Evolutionary conservation across 768 basidiomycete genomes (phyloP).

Genomic region (Termitomyces sp.): DNA sequence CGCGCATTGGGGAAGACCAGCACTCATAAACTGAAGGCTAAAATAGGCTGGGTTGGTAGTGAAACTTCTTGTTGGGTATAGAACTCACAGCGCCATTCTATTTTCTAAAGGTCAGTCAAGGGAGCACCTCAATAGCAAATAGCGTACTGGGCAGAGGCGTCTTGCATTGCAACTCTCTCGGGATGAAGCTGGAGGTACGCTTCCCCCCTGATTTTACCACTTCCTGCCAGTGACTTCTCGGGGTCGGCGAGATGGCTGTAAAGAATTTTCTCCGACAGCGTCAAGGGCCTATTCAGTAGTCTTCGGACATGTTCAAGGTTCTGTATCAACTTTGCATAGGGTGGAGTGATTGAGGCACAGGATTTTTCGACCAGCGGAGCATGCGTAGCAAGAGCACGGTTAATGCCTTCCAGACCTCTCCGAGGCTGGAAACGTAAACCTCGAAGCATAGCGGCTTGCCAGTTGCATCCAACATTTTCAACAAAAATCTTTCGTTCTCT

Average conservation of each 20-base stretch:
- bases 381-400: constrained; percentile 33
- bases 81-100: constrained; percentile 78
- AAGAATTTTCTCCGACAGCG: constrained; percentile 96
- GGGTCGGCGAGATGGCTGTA: constrained; percentile 89
- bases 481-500: constrained; percentile 10
- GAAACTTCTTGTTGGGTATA: constrained; percentile 1
- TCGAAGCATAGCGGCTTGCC: constrained; percentile 21
- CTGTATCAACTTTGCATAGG: constrained; percentile 65
- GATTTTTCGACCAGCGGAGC: constrained; percentile 33
- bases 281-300: constrained; percentile 74
- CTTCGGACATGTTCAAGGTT: constrained; percentile 68
- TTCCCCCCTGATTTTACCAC: constrained; percentile 75
- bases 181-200: constrained; percentile 87
- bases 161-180: constrained; percentile 96
- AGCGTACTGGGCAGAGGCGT: constrained; percentile 83
- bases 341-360: constrained; percentile 71
- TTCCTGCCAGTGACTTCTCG: constrained; percentile 57
- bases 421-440: constrained; percentile 16
- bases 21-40: constrained; percentile 97
- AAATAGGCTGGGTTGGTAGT: constrained; percentile 3
- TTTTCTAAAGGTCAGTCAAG: constrained; percentile 6
- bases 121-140: background rate
- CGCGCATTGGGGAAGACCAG: constrained; percentile 75
- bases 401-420: constrained; percentile 18
- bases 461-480: background rate